Base-by-base conservation (phyloP, 2,329 filamentous ascomycete genomes). In the Penicillium sp. region DNA sequence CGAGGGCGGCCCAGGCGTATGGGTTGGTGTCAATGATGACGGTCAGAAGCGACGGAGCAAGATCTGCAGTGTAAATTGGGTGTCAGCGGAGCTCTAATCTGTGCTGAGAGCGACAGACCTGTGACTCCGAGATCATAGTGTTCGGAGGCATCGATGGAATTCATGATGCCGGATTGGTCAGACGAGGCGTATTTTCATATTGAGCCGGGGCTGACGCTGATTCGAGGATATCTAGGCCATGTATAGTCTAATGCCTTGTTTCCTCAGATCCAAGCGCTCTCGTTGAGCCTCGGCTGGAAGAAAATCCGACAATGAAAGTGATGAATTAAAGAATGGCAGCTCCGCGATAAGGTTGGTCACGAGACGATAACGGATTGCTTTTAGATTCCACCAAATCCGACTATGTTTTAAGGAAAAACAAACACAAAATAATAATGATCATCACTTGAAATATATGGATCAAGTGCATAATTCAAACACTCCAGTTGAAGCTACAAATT, bases 1-100 rank as follows among this genome's bases (percentile, higher is more conserved):
- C 73, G 30, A 96, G 77, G 43, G 85, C 74, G 5, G 85, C 80
- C 92, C 92, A 95, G 54, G 92, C 89, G 54, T 89, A 84, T 2
- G 92, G 92, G 62, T 98, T 98, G 16, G 90, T 95, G 70, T 98
- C 92, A 69, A 98, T 77, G 57, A 98, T 75, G 56, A 98, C 82
- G 51, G 87, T 84, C 35, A 95, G 79, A 23, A 98, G 80, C 10
- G 90, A 94, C 0, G 92, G 86, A 8, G 77, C 68, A 26, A 74
- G 71, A 41, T 73, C 76, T 75, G 47, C 10, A 29, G n/a, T 30
- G 28, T 20, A 20, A 8, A 6, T 32, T 32, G 14, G 37, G 37
- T 29, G 30, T 26, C 30, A 33, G 27, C 25, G 25, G 6, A 27
- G 9, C 6, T 27, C 12, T 27, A n/a, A 27, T 11, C 25, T n/a